phyloP scores from a whole-genome alignment of 768 basidiomycete species.

The Mycena rebaudengoi region DNA sequence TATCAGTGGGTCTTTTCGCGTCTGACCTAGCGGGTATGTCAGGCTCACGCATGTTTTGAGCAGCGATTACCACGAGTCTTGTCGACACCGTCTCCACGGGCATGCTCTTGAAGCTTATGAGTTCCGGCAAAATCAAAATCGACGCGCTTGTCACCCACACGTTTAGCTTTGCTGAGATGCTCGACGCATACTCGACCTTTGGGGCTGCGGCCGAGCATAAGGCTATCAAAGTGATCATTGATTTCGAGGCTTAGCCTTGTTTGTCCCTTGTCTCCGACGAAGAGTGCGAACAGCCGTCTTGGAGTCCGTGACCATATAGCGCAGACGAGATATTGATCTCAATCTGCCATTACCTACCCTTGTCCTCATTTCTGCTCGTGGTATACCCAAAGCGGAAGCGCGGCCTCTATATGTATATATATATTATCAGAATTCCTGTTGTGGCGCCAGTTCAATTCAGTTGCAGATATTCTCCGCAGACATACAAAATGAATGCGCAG shows the following conservation, averaged over 20 bases:
- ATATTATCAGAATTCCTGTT: no score
- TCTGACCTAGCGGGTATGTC: not conserved
- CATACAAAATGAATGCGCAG: no score
- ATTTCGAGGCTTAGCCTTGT: constrained; percentile 12
- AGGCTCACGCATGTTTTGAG: not conserved
- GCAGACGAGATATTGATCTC: no score
- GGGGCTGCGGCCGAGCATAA: constrained; percentile 28
- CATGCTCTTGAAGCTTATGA: constrained; percentile 30
- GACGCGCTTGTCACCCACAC: constrained; percentile 27
- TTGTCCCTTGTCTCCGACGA: not conserved
- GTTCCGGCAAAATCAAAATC: constrained; percentile 27
- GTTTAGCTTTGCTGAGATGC: constrained; percentile 28
- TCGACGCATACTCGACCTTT: constrained; percentile 30
- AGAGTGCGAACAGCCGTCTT: no score
- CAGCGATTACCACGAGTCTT: constrained; percentile 33
- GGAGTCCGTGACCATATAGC: no score
- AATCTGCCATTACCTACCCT: no score
- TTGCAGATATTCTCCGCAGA: no score
- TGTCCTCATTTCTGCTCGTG: no score
- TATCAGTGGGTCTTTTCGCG: constrained; percentile 28
- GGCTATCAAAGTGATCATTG: constrained; percentile 33
- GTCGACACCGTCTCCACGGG: constrained; percentile 27
- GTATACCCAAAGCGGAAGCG: no score
- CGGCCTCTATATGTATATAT: no score
- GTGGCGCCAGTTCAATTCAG: no score